Base-by-base conservation (phyloP, 352 stramenopile genomes). In the Globisporangium okanoganense region DNA sequence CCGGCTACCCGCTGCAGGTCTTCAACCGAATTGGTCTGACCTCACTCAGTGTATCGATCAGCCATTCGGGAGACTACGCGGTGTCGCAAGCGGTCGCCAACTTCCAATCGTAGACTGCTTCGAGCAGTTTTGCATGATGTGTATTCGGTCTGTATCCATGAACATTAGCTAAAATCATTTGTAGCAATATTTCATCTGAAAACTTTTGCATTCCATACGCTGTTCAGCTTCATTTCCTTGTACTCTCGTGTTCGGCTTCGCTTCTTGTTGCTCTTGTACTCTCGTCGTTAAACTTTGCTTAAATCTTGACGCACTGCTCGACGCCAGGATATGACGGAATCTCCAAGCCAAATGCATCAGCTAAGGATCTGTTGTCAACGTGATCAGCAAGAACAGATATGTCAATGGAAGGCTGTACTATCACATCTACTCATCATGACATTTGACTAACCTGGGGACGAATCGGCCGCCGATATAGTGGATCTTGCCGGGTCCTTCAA, bases 381-480 rank as follows among this genome's bases (percentile, higher is more conserved):
- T 24, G 9, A 27, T 67, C 8, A 61, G 13, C 25, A 54, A 18
- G 12, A n/a, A 49, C 13, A 36, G 5, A 16, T 5, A 22, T 36
- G 33, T 56, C 45, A 59, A n/a, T 47, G 16, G n/a, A 13, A 44
- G 12, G 20, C 60, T 3, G 14, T 55, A 33, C 29, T 33, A 33
- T 33, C 13, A 20, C 14, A 35, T 33, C 14, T 43, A 6, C 6
- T 31, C 24, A 29, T 27, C 13, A 20, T 49, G 16, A 36, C 35
- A 14, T 48, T 22, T 10, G 7, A 65, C 71, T 62, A 72, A 95
- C 86, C 88, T 96, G 6, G 97, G 96, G 31, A 99, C 78, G 43
- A 97, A 97, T 20, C 97, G 89, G 16, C 97, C 98, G 50, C 97
- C 98, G 9, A 99, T 73, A 71, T 97, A 99, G 71, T 99, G 98